These are phyloP conservation scores for Endocalyx cinctus DNA, from an alignment of 2,329 filamentous ascomycete species.

Conservation along the genomic window DNA sequence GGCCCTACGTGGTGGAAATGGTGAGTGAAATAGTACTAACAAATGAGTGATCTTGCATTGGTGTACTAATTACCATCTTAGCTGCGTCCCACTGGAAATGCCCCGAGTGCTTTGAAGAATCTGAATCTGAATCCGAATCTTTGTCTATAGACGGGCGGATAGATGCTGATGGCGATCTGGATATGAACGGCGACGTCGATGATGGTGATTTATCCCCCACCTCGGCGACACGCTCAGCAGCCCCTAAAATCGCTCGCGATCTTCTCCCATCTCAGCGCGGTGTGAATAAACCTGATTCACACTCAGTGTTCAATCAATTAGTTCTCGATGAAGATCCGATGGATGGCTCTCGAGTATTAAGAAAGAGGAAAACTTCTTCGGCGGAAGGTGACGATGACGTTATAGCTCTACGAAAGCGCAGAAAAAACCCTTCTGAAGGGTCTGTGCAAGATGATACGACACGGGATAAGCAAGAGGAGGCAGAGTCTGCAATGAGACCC, in stretches of 20 bases:
- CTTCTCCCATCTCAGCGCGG: slow-evolving; percentile 66
- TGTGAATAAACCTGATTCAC: slow-evolving; percentile 61
- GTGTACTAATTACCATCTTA: too few species aligned
- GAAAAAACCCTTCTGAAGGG: slow-evolving; percentile 43
- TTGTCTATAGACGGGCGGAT: slow-evolving; percentile 21
- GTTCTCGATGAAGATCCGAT: slow-evolving; percentile 68
- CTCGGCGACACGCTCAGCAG: slow-evolving; percentile 47
- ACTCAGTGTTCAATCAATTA: slow-evolving; percentile 72
- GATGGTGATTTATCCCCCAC: slow-evolving; percentile 34
- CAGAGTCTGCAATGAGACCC: slow-evolving; percentile 30
- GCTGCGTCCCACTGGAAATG: slow-evolving; percentile 46
- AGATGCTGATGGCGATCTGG: slow-evolving; percentile 21
- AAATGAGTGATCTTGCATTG: too few species aligned
- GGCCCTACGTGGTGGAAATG: slow-evolving; percentile 56
- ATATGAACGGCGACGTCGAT: slow-evolving; percentile 27
- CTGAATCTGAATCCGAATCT: slow-evolving; percentile 22
- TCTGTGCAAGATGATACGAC: slow-evolving; percentile 26
- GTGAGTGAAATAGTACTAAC: too few species aligned
- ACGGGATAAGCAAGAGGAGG: slow-evolving; percentile 30
- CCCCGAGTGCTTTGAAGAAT: slow-evolving; percentile 37
- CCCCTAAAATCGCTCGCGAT: slow-evolving; percentile 65
- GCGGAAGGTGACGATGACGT: slow-evolving; percentile 55
- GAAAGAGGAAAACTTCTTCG: slow-evolving; percentile 81
- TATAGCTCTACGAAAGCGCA: slow-evolving; percentile 49
- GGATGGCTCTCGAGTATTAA: slow-evolving; percentile 71